phyloP scores from a whole-genome alignment of 352 stramenopile genomes.

The Aphanomyces astaci region DNA sequence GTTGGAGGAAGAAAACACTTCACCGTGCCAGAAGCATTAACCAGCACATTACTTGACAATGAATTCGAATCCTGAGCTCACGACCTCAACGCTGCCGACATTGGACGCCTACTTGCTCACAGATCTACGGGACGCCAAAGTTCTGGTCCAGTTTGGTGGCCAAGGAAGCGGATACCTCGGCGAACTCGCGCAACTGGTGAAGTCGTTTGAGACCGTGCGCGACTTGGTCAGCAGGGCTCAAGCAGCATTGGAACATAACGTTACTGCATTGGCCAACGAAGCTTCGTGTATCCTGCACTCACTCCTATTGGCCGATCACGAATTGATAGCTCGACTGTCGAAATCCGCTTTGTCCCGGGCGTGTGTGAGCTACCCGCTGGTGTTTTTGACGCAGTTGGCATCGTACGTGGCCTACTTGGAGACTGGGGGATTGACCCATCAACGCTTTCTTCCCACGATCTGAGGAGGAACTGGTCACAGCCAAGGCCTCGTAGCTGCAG shows the following conservation, averaged over 20 bases:
- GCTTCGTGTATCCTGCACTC: neutral
- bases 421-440: conserved; percentile 38
- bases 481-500: conserved; percentile 66
- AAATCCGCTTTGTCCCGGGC: conserved; percentile 31
- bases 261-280: neutral
- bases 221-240: neutral
- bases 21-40: no score
- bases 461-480: conserved; percentile 54
- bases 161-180: conserved; percentile 59
- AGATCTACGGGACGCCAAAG: no score
- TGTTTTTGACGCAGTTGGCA: conserved; percentile 59
- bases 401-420: conserved; percentile 72
- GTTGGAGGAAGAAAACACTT: no score
- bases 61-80: no score
- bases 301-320: conserved; percentile 9
- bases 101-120: no score
- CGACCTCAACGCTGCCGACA: no score
- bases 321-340: conserved; percentile 1
- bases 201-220: neutral
- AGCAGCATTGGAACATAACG: neutral
- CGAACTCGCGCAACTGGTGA: conserved; percentile 39
- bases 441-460: conserved; percentile 44
- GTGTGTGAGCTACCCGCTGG: conserved; percentile 69
- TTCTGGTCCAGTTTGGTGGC: conserved; percentile 61
- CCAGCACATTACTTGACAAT: no score